Evolutionary conservation across 2,329 filamentous ascomycete species (phyloP).

Genomic region (Fusarium sp.): DNA sequence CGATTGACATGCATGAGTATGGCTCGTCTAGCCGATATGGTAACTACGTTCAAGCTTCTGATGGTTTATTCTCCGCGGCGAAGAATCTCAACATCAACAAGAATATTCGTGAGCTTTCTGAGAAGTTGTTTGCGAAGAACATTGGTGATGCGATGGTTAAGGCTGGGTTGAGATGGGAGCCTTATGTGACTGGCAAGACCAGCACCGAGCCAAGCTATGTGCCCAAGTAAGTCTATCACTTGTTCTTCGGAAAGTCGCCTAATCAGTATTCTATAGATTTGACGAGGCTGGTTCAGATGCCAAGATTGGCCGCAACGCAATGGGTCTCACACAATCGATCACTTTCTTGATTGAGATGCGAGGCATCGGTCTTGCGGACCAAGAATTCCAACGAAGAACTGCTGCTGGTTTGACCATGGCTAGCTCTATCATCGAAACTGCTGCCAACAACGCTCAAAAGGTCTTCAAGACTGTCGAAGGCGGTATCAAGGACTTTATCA

Average conservation of each 20-base stretch:
- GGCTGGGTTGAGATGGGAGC: slow-evolving; percentile 44
- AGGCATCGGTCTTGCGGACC: slow-evolving; percentile 46
- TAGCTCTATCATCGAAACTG: slow-evolving; percentile 44
- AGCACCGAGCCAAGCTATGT: slow-evolving; percentile 29
- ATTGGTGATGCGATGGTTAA: slow-evolving; percentile 46
- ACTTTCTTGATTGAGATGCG: slow-evolving; percentile 47
- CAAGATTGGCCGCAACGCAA: slow-evolving; percentile 47
- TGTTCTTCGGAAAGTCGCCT: accelerated
- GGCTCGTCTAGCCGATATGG: slow-evolving; percentile 36
- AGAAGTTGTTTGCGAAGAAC: slow-evolving; percentile 44
- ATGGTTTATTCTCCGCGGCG: slow-evolving; percentile 48
- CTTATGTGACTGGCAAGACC: slow-evolving; percentile 42
- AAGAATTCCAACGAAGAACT: slow-evolving; percentile 47
- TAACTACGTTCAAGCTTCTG: slow-evolving; percentile 39
- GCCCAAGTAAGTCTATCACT: background rate
- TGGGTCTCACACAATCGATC: slow-evolving; percentile 46
- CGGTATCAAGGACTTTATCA: slow-evolving; percentile 44
- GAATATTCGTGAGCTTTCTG: slow-evolving; percentile 44
- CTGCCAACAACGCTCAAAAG: slow-evolving; percentile 43
- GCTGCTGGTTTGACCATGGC: slow-evolving; percentile 45
- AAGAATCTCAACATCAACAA: slow-evolving; percentile 50
- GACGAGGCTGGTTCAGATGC: slow-evolving; percentile 46
- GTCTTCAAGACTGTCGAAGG: slow-evolving; percentile 43
- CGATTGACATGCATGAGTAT: slow-evolving; percentile 50
- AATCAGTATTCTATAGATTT: slow-evolving; percentile 12